Evolutionary conservation across 805 yeast genomes (phyloP), one percentile per base, ranked within the genome.

Genomic region (Peterozyma toletana): DNA sequence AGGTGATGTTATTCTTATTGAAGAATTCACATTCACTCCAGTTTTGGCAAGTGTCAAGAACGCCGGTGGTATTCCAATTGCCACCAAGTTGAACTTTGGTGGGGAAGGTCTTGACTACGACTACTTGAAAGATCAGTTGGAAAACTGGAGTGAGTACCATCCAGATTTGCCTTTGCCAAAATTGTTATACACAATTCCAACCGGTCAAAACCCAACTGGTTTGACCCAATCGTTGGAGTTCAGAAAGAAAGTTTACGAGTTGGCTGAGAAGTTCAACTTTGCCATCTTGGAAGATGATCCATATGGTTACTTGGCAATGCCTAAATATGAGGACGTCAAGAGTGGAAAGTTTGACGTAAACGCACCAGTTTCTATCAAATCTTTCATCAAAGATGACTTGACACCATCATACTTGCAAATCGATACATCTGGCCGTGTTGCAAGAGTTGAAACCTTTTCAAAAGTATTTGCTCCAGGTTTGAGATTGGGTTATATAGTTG

Each of bases 121-220:
- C 0, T 69, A 73, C 46, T 55, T 83, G 52, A 57, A 63, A 3
- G 50, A 73, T 16, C 50, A 78, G 47, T 65, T 83, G 48, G 78
- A 69, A 15, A 77, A 80, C 51, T 83, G 88, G 88, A 59, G 58
- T 2, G 53, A 63, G 1, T 38, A 56, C 14, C 60, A 74, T 35
- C 80, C 82, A 5, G 73, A 67, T 36, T 63, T 66, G 39, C 64
- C 61, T 39, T 27, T 36, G 14, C 88, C 88, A 29, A 77, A 75
- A 52, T 71, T 73, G 1, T 58, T 81, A 33, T 82, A 82, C 58
- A 78, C 86, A 3, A 78, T 82, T 52, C 76, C 86, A 33, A 78
- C 81, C n/a, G 86, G 87, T 21, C 87, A 82, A 56, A 82, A 82
- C 58, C 88, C 88, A 36, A 70, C 80, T 7, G 87, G 86, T 13